Evolutionary conservation across 2,329 filamentous ascomycete species (phyloP), one percentile per base, ranked within the genome.

Genomic region (Botryotinia calthae): DNA sequence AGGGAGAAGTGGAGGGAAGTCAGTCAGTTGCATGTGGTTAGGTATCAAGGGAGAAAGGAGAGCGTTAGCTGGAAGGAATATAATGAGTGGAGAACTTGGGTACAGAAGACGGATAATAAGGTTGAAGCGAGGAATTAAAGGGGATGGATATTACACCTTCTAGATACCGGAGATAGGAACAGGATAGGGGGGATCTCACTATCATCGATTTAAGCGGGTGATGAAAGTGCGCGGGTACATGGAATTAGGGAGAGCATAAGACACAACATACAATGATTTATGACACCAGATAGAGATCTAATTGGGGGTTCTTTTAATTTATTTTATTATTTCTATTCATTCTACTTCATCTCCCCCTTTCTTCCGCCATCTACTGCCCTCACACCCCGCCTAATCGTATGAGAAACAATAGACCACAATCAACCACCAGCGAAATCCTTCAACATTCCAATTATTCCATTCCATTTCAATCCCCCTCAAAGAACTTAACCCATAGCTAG

Each of bases 1-100:
- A 84, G 80, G 79, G 84, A 84, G 70, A 87, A 88, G 58, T 98
- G 95, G 95, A 87, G 87, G 76, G 90, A 93, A 74, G 89, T 98
- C 4, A 83, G 82, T 31, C 89, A 93, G 68, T 85, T 74, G 81
- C 90, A 90, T 77, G 89, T 96, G 3, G 90, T 95, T 72, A 87
- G 93, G 77, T 99, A 98, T 81, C 93, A 96, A 82, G 96, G 96
- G 31, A 90, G 90, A 83, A 95, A 93, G 84, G 88, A 90, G 71
- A 90, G 85, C 72, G 81, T 96, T 74, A 85, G 83, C 66, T 97
- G 93, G 81, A 82, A 81, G 2, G 92, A 95, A 78, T 98, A 90
- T 87, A 90, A 88, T 85, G 87, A 87, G 76, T 98, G 94, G 93
- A 89, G 89, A 80, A 87, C 90, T 25, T 96, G 93, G 92, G 87